phyloP scores from a whole-genome alignment of 2,329 filamentous ascomycete species.

The Trichoderma koningiopsis region DNA sequence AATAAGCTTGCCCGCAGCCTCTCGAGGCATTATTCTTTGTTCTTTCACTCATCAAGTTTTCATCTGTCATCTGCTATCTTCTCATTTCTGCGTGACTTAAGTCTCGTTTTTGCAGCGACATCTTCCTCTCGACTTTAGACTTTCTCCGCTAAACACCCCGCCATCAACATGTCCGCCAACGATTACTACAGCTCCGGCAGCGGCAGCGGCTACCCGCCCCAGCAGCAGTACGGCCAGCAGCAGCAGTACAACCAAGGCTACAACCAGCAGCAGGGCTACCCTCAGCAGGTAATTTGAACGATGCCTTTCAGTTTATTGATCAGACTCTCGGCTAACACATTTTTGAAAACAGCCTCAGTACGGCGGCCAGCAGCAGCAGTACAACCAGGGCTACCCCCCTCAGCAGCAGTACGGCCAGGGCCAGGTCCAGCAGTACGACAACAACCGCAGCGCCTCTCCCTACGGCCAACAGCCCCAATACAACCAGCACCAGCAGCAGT shows the following conservation, averaged over 20 bases:
- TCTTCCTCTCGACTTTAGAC: not conserved
- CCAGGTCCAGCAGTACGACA: slow-evolving; percentile 31
- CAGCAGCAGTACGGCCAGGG: slow-evolving; percentile 30
- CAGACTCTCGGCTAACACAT: not conserved
- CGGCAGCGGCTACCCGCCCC: slow-evolving; percentile 32
- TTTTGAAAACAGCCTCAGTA: slow-evolving; percentile 3
- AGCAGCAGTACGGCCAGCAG: slow-evolving; percentile 31
- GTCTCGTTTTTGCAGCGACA: not conserved
- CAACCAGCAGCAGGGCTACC: slow-evolving; percentile 26
- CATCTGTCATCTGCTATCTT: not conserved
- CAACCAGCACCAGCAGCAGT: slow-evolving; percentile 26
- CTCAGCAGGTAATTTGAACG: slow-evolving; percentile 31
- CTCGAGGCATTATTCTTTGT: not conserved
- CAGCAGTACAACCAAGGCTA: slow-evolving; percentile 31
- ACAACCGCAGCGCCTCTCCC: slow-evolving; percentile 27
- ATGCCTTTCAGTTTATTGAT: too few species aligned
- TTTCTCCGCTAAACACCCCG: not conserved
- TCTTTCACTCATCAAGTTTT: not conserved
- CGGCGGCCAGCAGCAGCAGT: not conserved
- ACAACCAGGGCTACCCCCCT: slow-evolving; percentile 1
- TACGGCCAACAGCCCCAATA: not conserved
- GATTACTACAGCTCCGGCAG: slow-evolving; percentile 43
- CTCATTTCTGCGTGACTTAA: not conserved
- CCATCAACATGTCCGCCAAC: slow-evolving; percentile 40
- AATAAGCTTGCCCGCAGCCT: slow-evolving; percentile 14